Evolutionary conservation across 768 basidiomycete species (phyloP).

Genomic region (Rhodotorula kratochvilovae): DNA sequence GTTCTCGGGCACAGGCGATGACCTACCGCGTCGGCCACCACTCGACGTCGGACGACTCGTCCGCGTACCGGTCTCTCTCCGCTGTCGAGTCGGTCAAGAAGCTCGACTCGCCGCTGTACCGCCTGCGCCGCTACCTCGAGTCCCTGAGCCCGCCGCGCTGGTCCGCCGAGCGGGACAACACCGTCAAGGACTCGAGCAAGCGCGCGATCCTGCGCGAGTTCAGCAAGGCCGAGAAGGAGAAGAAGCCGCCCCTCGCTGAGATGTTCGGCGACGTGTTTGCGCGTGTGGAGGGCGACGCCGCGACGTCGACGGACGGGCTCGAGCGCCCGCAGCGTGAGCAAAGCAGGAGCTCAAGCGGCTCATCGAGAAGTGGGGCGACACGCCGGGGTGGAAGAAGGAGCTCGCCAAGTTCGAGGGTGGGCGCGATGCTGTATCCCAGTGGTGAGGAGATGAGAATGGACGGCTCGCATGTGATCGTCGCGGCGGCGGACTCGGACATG

Average conservation of each 20-base stretch:
- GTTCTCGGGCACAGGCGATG: slow-evolving; percentile 1
- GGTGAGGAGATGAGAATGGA: slow-evolving; percentile 9
- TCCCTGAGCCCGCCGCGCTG: slow-evolving; percentile 61
- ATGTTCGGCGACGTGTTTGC: slow-evolving; percentile 84
- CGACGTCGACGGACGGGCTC: slow-evolving; percentile 62
- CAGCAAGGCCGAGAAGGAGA: slow-evolving; percentile 66
- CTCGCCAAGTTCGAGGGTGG: slow-evolving; percentile 59
- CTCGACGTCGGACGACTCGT: slow-evolving; percentile 88
- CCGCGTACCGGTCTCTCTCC: slow-evolving; percentile 79
- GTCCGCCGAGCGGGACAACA: slow-evolving; percentile 68
- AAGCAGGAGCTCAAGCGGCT: slow-evolving; percentile 68
- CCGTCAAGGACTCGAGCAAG: slow-evolving; percentile 64
- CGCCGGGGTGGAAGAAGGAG: slow-evolving; percentile 72
- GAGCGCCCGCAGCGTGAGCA: slow-evolving; percentile 72
- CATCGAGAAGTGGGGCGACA: slow-evolving; percentile 75
- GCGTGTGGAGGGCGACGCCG: slow-evolving; percentile 58
- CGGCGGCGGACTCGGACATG: too few relatives aligned
- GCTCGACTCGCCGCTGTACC: slow-evolving; percentile 49
- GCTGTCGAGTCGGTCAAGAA: slow-evolving; percentile 90
- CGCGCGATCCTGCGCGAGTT: slow-evolving; percentile 71
- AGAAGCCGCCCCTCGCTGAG: slow-evolving; percentile 66
- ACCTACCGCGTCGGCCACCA: slow-evolving; percentile 75
- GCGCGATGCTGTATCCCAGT: slow-evolving; percentile 51
- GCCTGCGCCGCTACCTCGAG: slow-evolving; percentile 79
- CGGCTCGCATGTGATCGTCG: not conserved